phyloP scores from a whole-genome alignment of 2,329 filamentous ascomycete genomes.

The Aurifilum marmelostoma region DNA sequence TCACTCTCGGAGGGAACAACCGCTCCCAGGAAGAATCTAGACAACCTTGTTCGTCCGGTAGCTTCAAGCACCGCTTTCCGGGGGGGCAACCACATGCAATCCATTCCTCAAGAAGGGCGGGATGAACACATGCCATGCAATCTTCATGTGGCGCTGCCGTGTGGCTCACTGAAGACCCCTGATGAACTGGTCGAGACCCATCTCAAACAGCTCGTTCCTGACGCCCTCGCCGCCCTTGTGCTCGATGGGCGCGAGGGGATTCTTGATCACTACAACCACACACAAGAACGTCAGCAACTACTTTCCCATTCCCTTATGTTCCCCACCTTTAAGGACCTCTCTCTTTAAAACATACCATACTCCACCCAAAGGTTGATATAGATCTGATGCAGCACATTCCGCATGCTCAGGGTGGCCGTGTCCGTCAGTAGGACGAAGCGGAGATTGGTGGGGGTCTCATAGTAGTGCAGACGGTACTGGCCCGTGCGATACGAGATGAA shows the following conservation, averaged over 20 bases:
- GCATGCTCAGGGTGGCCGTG: constrained; percentile 84
- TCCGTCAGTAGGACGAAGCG: constrained; percentile 98
- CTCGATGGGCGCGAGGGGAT: constrained; percentile 69
- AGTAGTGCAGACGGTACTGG: constrained; percentile 98
- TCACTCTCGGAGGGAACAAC: not conserved
- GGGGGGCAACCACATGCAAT: not conserved
- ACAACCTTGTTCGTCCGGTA: not conserved
- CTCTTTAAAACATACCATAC: constrained; percentile 65
- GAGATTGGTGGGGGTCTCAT: constrained; percentile 93
- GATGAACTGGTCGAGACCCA: constrained; percentile 78
- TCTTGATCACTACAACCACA: constrained; percentile 64
- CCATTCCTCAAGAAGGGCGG: not conserved
- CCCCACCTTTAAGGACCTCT: not conserved
- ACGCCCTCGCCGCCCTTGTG: constrained; percentile 71
- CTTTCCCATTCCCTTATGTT: not conserved
- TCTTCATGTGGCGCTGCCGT: not conserved
- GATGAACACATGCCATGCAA: not conserved
- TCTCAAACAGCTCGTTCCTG: constrained; percentile 71
- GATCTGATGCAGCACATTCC: constrained; percentile 94
- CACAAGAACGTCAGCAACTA: constrained; percentile 27
- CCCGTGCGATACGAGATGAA: constrained; percentile 93
- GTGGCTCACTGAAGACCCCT: constrained; percentile 50
- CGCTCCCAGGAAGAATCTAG: not conserved
- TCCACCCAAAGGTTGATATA: constrained; percentile 98
- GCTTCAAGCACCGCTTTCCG: not conserved